These are phyloP conservation scores for Phytopythium boreale DNA, from an alignment of 352 stramenopile genomes.

Conservation along the genomic window DNA sequence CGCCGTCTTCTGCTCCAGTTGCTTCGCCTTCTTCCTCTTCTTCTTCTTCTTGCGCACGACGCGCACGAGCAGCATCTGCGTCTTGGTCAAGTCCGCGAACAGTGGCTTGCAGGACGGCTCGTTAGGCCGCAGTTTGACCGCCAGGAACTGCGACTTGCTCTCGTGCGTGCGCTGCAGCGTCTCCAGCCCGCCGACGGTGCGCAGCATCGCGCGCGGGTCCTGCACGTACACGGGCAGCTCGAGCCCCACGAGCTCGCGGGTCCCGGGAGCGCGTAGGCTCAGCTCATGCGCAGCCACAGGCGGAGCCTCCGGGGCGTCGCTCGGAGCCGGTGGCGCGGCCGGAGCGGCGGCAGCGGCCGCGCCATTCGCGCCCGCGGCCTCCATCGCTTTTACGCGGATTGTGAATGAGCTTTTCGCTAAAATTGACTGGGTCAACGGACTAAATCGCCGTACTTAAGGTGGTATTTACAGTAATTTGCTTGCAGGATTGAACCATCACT, in stretches of 20 bases:
- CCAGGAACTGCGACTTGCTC: conserved; percentile 71
- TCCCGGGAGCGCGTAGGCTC: conserved; percentile 22
- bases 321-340: no score
- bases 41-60: conserved; percentile 38
- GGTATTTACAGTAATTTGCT: no score
- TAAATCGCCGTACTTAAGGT: no score
- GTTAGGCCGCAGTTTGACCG: conserved; percentile 65
- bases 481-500: no score
- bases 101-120: conserved; percentile 83
- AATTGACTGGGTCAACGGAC: no score
- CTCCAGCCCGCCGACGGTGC: conserved; percentile 53
- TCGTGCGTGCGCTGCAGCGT: conserved; percentile 66
- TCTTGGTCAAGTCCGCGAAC: conserved; percentile 80
- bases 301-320: not conserved
- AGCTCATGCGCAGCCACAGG: conserved; percentile 15
- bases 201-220: conserved; percentile 43
- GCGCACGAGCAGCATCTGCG: conserved; percentile 66
- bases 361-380: not conserved
- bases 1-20: conserved; percentile 2
- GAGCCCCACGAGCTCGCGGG: conserved; percentile 54
- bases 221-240: conserved; percentile 65
- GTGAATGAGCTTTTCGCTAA: no score
- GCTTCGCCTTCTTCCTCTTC: conserved; percentile 11
- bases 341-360: not conserved
- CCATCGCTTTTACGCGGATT: not conserved